Percentiles rank a stretch among this genome's conserved stretches.
Evolutionary conservation across 1,284 basidiomycete genomes (phyloP).

Genomic region (Cryptococcus neoformans): DNA sequence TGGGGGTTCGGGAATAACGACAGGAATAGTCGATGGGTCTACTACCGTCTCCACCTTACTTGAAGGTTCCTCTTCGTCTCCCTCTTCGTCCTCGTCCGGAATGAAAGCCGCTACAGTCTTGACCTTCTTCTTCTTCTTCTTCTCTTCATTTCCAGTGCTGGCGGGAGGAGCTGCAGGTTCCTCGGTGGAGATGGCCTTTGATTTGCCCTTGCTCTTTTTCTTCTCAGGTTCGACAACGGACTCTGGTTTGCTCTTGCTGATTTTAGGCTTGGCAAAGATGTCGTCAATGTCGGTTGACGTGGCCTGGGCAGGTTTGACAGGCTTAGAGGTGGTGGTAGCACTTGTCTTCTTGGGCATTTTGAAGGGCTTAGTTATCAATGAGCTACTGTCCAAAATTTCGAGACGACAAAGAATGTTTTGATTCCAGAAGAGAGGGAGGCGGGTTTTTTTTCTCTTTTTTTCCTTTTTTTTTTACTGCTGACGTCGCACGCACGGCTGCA

Average conservation of each 20-base stretch:
- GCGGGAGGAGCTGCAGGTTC: constrained; percentile 5
- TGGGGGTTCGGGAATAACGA: constrained; percentile 3
- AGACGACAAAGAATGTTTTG: too few relatives aligned
- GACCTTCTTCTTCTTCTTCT: constrained; percentile 27
- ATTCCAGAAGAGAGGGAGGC: too few relatives aligned
- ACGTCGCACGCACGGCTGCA: too few relatives aligned
- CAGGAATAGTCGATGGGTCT: constrained; percentile 22
- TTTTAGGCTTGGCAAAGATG: constrained; percentile 33
- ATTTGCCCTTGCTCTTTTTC: constrained; percentile 1
- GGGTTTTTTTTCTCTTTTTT: too few relatives aligned
- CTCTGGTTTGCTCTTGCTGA: constrained; percentile 14
- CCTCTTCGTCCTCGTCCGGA: not conserved
- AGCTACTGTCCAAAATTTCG: too few relatives aligned
- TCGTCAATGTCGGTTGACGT: constrained; percentile 36
- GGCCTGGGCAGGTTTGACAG: constrained; percentile 1
- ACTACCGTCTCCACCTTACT: constrained; percentile 27
- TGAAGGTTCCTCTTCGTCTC: not conserved
- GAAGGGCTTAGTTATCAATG: not conserved
- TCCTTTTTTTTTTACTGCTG: too few relatives aligned
- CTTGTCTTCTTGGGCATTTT: constrained; percentile 1
- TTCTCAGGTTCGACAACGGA: not conserved
- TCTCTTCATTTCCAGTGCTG: not conserved
- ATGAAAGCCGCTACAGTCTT: constrained; percentile 12
- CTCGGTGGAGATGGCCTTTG: not conserved
- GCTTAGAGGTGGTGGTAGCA: not conserved